Base-by-base conservation (phyloP, 371 early-diverging fungal genomes). In the Mucor sp. region DNA sequence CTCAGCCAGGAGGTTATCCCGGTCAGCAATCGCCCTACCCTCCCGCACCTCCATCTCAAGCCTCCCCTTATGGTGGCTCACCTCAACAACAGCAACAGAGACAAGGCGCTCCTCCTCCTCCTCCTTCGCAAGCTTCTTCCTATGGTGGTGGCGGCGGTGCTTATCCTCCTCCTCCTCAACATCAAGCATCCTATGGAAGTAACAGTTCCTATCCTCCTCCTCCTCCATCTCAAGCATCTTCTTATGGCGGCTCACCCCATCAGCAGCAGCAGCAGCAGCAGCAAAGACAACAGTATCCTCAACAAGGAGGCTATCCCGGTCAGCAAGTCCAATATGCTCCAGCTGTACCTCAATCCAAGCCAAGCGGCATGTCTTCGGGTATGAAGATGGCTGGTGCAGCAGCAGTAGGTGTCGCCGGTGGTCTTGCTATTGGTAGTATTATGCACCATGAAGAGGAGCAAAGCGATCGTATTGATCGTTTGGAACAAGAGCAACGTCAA, bases 351-450 rank as follows among this genome's bases (percentile, higher is more conserved):
- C 66, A 68, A 32, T 63, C 41, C 33, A 74, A 74, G 39, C 71
- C 63, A n/a, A 50, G 25, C 25, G 76, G 78, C 39, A 77, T 79
- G 71, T 76, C 80, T n/a, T 73, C 71, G 5, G 80, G 78, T 47
- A 71, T 74, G 71, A 82, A 82, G 43, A 43, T 79, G 43, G 81
- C 74, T 2, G 81, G 75, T 60, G 79, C 77, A 8, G 79, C 77
- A 4, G 79, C 68, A 37, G 75, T 58, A 25, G 81, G 79, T 62
- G n/a, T 75, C 14, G 75, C 74, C 9, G 81, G 77, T 39, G 69
- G 69, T 6, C 74, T 72, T 55, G 81, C 77, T 57, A 68, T 81
- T 55, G 68, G 74, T 25, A 74, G 77, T 62, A 71, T 77, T 33
- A 62, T 77, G 14, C 68, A 75, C 15, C 81, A 81, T 57, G 79